Evolutionary conservation across 2,329 filamentous ascomycete genomes (phyloP).

Genomic region (Alternaria ventricosa): DNA sequence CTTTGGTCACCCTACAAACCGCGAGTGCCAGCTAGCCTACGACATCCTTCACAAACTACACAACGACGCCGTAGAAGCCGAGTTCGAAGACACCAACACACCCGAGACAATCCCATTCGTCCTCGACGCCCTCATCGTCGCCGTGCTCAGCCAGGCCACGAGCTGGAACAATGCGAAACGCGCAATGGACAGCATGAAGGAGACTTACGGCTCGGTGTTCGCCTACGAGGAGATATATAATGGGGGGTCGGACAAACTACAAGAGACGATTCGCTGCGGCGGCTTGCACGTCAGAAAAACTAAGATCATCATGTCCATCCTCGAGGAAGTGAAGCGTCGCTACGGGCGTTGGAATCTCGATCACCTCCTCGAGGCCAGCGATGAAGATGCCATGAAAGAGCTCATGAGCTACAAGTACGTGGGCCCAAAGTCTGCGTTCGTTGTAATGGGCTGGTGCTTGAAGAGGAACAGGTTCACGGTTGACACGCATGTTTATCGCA

Average conservation of each 20-base stretch:
- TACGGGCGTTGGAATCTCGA: constrained; percentile 7
- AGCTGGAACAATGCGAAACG: constrained; percentile 12
- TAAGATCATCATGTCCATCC: constrained; percentile 7
- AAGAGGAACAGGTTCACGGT: constrained; percentile 9
- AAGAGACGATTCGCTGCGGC: constrained; percentile 1
- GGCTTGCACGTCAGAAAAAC: constrained; percentile 7
- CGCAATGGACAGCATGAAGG: constrained; percentile 7
- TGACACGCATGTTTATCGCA: constrained; percentile 11
- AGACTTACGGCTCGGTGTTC: constrained; percentile 3
- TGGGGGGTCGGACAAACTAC: constrained; percentile 1
- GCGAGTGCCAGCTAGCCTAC: constrained; percentile 9
- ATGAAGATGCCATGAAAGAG: constrained; percentile 16
- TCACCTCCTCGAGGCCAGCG: neutral
- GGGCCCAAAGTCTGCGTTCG: constrained; percentile 13
- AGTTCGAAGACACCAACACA: constrained; percentile 1
- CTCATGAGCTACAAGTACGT: constrained; percentile 11
- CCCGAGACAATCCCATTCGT: constrained; percentile 7
- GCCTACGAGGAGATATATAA: constrained; percentile 1
- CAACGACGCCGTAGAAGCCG: constrained; percentile 6
- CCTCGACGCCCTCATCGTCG: constrained; percentile 10
- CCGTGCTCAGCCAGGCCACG: constrained; percentile 7
- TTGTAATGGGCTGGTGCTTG: constrained; percentile 11
- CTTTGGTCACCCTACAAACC: constrained; percentile 5
- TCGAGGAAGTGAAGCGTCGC: constrained; percentile 10
- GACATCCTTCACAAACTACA: constrained; percentile 4